These are phyloP conservation scores for Myxozyma melibiosi DNA, from an alignment of 805 yeast species.

Conservation along the genomic window DNA sequence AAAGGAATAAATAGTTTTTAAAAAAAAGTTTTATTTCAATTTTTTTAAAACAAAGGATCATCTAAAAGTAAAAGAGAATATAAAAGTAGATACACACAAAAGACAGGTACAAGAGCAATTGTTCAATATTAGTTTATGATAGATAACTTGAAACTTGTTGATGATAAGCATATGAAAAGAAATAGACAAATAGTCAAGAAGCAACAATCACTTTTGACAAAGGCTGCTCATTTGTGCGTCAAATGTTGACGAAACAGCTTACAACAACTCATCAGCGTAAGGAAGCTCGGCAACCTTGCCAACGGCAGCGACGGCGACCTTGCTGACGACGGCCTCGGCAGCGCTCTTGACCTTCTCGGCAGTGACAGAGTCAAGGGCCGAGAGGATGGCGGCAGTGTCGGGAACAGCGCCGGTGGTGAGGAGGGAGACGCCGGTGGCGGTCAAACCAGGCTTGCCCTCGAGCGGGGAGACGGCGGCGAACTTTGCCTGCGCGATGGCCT, in stretches of 20 bases:
- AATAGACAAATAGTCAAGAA: not conserved
- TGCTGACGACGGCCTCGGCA: constrained; percentile 46
- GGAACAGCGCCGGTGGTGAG: constrained; percentile 47
- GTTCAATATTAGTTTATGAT: too few relatives aligned
- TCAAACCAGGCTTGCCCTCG: constrained; percentile 32
- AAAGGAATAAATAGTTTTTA: too few relatives aligned
- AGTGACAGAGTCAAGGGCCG: constrained; percentile 32
- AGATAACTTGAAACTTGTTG: too few relatives aligned
- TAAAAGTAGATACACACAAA: too few relatives aligned
- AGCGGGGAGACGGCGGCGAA: constrained; percentile 56
- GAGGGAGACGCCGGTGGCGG: constrained; percentile 31
- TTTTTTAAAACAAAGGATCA: too few relatives aligned
- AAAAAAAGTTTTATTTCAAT: too few relatives aligned
- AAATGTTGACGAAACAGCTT: not conserved
- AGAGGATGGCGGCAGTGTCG: constrained; percentile 38
- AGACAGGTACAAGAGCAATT: too few relatives aligned
- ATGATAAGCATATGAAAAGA: not conserved
- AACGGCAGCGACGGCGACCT: constrained; percentile 82
- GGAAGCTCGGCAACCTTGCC: constrained; percentile 89
- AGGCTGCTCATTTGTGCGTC: not conserved
- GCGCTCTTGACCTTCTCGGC: constrained; percentile 44
- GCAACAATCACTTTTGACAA: not conserved
- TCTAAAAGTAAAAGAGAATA: too few relatives aligned
- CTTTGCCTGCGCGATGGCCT: constrained; percentile 58
- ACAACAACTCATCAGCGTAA: constrained; percentile 66